A percentile compares a stretch with the other conserved stretches of the same genome.
Evolutionary conservation across 352 stramenopile genomes (phyloP).

Genomic region (Phytophthora quininea): DNA sequence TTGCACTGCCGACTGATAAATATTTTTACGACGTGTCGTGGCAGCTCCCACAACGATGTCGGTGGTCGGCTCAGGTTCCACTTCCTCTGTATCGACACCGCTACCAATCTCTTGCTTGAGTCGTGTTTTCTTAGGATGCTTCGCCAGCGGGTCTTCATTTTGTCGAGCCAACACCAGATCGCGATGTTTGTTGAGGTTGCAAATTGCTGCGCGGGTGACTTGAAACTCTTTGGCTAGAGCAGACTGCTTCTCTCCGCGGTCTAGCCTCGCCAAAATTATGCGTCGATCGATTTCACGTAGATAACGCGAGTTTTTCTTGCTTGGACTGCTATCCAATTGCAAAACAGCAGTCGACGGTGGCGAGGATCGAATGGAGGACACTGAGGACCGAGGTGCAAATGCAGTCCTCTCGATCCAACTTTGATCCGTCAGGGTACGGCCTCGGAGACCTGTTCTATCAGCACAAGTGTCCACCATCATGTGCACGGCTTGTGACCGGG

Average conservation of each 20-base stretch:
- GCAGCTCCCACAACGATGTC: too few relatives aligned
- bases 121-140: constrained; percentile 43
- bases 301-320: constrained; percentile 41
- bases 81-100: constrained; percentile 11
- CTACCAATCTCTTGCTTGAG: neutral
- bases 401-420: too few relatives aligned
- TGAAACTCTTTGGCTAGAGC: constrained; percentile 62
- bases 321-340: constrained; percentile 9
- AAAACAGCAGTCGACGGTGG: neutral
- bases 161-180: constrained; percentile 42
- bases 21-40: too few relatives aligned
- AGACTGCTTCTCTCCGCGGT: constrained; percentile 50
- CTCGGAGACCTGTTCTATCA: neutral
- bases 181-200: constrained; percentile 62
- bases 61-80: neutral
- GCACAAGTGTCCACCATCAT: constrained; percentile 13
- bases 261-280: constrained; percentile 45
- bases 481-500: constrained; percentile 10
- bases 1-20: constrained; percentile 1
- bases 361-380: constrained; percentile 4
- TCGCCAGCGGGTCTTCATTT: constrained; percentile 49
- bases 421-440: neutral
- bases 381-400: constrained; percentile 2
- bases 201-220: constrained; percentile 64
- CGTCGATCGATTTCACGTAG: constrained; percentile 62